These are phyloP conservation scores for Cantharellus anzutake DNA, from an alignment of 768 basidiomycete species.

Conservation along the genomic window DNA sequence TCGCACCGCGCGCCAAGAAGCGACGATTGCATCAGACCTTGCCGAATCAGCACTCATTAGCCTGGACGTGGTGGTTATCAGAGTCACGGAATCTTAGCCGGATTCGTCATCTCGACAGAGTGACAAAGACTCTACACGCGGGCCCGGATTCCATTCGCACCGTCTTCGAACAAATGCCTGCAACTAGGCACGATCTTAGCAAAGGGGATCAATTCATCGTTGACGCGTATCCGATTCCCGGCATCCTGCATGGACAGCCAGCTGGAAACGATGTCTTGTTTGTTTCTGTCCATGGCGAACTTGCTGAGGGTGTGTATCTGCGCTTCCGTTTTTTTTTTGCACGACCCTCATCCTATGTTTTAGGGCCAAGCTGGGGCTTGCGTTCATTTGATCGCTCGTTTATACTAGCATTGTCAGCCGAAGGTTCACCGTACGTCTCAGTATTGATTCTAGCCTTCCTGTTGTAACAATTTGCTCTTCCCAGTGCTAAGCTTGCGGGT, in stretches of 20 bases:
- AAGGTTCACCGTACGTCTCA: slow-evolving; percentile 58
- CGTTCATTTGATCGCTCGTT: slow-evolving; percentile 91
- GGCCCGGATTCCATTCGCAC: slow-evolving; percentile 46
- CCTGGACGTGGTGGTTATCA: slow-evolving; percentile 54
- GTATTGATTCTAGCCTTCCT: slow-evolving; percentile 2
- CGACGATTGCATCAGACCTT: slow-evolving; percentile 47
- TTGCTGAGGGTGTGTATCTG: slow-evolving; percentile 55
- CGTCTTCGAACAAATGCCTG: slow-evolving; percentile 45
- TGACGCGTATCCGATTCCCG: slow-evolving; percentile 60
- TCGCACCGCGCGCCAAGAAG: slow-evolving; percentile 59
- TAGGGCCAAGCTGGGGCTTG: slow-evolving; percentile 55
- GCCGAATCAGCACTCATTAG: slow-evolving; percentile 69
- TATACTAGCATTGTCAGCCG: slow-evolving; percentile 59
- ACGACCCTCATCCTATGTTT: slow-evolving; percentile 1
- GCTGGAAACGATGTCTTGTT: slow-evolving; percentile 29
- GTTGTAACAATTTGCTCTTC: slow-evolving; percentile 6
- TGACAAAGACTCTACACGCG: slow-evolving; percentile 37
- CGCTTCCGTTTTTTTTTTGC: slow-evolving; percentile 3
- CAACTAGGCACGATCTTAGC: slow-evolving; percentile 65
- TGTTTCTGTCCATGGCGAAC: slow-evolving; percentile 73
- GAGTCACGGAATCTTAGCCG: slow-evolving; percentile 65
- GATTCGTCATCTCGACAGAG: slow-evolving; percentile 11
- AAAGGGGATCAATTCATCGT: slow-evolving; percentile 70
- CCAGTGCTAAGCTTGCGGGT: slow-evolving; percentile 56
- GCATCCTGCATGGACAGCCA: slow-evolving; percentile 13